These are phyloP conservation scores for Gossypium herbaceum DNA, from an alignment of 345 rosid genomes.

Conservation along the genomic window DNA sequence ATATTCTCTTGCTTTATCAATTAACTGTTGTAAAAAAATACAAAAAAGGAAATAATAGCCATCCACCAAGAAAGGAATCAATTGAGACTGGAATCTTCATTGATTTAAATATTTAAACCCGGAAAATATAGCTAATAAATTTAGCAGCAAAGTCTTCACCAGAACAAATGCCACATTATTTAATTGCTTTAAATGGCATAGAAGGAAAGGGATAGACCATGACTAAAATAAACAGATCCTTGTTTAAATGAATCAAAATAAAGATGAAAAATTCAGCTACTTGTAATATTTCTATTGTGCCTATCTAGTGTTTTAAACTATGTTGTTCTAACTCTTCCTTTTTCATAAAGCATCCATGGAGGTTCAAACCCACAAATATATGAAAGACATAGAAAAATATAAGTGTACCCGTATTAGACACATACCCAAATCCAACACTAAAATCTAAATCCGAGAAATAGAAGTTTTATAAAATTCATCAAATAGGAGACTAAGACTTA, in stretches of 20 bases:
- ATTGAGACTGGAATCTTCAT: background rate
- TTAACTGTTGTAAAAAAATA: slow-evolving; percentile 41
- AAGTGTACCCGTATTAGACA: background rate
- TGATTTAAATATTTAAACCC: background rate
- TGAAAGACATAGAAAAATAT: background rate
- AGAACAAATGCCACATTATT: background rate
- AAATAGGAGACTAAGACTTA: background rate
- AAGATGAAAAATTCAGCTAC: background rate
- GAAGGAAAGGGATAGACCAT: background rate
- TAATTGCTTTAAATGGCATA: background rate
- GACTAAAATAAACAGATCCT: background rate
- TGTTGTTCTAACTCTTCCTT: background rate
- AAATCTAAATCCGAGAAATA: background rate
- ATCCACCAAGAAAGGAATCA: background rate
- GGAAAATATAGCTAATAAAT: background rate
- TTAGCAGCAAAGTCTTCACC: background rate
- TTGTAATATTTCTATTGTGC: background rate
- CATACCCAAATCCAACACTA: background rate
- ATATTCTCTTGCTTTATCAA: slow-evolving; percentile 60
- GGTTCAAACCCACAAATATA: background rate
- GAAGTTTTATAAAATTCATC: background rate
- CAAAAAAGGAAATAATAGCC: background rate
- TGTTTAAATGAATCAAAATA: background rate
- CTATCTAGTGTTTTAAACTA: background rate
- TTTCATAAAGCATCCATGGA: background rate